Evolutionary conservation across 441 rosid species (phyloP).

Genomic region (Adansonia rubrostipa): DNA sequence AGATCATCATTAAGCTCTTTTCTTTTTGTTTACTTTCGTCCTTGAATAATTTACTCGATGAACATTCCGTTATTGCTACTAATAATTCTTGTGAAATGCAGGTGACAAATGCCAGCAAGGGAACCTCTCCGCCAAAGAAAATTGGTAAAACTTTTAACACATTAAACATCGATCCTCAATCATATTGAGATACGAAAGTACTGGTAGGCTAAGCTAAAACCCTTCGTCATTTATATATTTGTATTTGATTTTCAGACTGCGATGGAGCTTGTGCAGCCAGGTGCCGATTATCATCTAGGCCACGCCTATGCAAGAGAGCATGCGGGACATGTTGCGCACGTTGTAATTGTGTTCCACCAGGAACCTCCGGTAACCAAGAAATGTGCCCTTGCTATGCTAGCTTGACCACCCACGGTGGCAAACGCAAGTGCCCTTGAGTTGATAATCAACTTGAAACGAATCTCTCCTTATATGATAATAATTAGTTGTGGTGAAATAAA

Average conservation of each 20-base stretch:
- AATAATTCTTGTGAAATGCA: slow-evolving; percentile 21
- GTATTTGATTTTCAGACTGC: slow-evolving; percentile 45
- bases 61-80: neutral
- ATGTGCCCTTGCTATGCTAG: slow-evolving; percentile 72
- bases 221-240: neutral
- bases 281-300: slow-evolving; percentile 59
- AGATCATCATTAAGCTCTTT: slow-evolving; percentile 4
- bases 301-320: slow-evolving; percentile 60
- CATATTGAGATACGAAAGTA: neutral
- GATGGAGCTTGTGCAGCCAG: slow-evolving; percentile 51
- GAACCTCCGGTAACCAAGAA: slow-evolving; percentile 68
- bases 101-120: slow-evolving; percentile 6
- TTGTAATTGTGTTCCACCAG: slow-evolving; percentile 76
- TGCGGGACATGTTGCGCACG: slow-evolving; percentile 70
- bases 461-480: neutral
- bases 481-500: neutral
- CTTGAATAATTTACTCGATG: neutral
- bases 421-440: slow-evolving; percentile 63
- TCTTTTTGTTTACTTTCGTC: neutral
- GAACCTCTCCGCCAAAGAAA: neutral
- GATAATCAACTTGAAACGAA: neutral
- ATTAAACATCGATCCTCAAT: neutral
- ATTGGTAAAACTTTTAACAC: slow-evolving; percentile 34
- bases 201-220: neutral
- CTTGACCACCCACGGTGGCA: slow-evolving; percentile 67